Evolutionary conservation across 75 land plant genomes (phyloP).

Genomic region (Pinus tabuliformis): DNA sequence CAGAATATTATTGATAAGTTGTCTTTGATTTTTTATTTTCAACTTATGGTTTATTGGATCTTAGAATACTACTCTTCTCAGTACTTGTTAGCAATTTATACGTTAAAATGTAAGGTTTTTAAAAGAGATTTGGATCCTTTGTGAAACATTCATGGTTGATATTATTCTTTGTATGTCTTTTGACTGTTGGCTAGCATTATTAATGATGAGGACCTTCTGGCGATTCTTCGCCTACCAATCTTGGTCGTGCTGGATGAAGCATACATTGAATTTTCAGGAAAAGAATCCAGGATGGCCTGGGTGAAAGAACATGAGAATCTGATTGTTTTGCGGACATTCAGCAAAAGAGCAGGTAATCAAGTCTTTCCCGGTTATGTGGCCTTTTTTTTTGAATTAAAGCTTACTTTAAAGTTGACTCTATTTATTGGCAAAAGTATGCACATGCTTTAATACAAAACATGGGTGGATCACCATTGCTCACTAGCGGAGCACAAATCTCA

Average conservation of each 20-base stretch:
- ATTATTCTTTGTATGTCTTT: neutral
- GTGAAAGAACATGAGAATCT: slow-evolving; percentile 92
- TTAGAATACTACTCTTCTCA: neutral
- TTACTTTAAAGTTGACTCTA: too few species aligned
- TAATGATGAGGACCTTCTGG: slow-evolving; percentile 67
- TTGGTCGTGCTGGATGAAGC: slow-evolving; percentile 97
- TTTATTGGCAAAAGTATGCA: too few species aligned
- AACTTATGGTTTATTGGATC: neutral
- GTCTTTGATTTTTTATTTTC: neutral
- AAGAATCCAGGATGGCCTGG: slow-evolving; percentile 86
- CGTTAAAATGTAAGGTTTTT: neutral
- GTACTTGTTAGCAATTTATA: neutral
- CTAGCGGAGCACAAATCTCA: too few species aligned
- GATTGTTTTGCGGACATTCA: slow-evolving; percentile 96
- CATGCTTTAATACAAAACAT: too few species aligned
- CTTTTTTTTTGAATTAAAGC: too few species aligned
- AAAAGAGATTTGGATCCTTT: neutral
- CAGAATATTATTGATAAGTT: neutral
- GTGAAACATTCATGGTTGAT: neutral
- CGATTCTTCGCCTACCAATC: slow-evolving; percentile 76
- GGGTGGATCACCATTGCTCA: too few species aligned
- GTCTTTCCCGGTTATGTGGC: neutral
- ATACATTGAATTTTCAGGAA: slow-evolving; percentile 87
- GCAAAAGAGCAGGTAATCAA: slow-evolving; percentile 92
- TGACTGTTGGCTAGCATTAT: slow-evolving; percentile 60